A percentile compares a stretch with the other conserved stretches of the same genome.
phyloP scores from a whole-genome alignment of 2,329 filamentous ascomycete genomes.

The Ophioceras dolichostomum region DNA sequence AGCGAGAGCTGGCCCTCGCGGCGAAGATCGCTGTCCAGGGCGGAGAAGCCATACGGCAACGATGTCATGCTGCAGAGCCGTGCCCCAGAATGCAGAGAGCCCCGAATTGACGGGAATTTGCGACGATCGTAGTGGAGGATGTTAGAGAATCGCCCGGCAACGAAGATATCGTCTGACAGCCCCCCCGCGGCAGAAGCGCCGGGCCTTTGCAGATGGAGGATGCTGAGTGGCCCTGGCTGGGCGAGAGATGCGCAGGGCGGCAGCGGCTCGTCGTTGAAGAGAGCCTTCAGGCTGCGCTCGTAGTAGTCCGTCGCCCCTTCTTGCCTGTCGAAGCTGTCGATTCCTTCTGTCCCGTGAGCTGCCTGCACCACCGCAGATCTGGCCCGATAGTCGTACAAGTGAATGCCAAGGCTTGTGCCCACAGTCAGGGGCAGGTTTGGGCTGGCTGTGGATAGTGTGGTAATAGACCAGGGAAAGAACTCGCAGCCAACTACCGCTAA shows the following conservation, averaged over 20 bases:
- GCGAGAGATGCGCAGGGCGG: constrained; percentile 59
- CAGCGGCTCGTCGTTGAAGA: constrained; percentile 40
- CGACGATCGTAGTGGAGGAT: constrained; percentile 84
- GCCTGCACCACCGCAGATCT: constrained; percentile 14
- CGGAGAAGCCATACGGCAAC: constrained; percentile 55
- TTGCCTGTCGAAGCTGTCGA: constrained; percentile 20
- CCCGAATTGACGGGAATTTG: constrained; percentile 65
- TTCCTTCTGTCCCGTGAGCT: constrained; percentile 20
- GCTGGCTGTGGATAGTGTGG: constrained; percentile 61
- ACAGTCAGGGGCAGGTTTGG: constrained; percentile 64
- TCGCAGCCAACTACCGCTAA: constrained; percentile 57
- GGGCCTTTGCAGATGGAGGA: constrained; percentile 59
- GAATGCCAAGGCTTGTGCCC: constrained; percentile 68
- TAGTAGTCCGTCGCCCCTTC: constrained; percentile 17
- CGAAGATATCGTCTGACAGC: constrained; percentile 69
- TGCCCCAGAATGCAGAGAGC: constrained; percentile 74
- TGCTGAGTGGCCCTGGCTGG: constrained; percentile 70
- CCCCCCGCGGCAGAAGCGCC: constrained; percentile 28
- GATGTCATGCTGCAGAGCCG: constrained; percentile 62
- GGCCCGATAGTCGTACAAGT: constrained; percentile 66
- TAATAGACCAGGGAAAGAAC: constrained; percentile 71
- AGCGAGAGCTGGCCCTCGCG: constrained; percentile 41
- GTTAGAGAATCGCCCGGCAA: constrained; percentile 79
- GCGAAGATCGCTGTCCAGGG: constrained; percentile 46
- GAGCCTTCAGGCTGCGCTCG: constrained; percentile 14